phyloP scores from a whole-genome alignment of 805 yeast species.

The Ogataea methylovora region DNA sequence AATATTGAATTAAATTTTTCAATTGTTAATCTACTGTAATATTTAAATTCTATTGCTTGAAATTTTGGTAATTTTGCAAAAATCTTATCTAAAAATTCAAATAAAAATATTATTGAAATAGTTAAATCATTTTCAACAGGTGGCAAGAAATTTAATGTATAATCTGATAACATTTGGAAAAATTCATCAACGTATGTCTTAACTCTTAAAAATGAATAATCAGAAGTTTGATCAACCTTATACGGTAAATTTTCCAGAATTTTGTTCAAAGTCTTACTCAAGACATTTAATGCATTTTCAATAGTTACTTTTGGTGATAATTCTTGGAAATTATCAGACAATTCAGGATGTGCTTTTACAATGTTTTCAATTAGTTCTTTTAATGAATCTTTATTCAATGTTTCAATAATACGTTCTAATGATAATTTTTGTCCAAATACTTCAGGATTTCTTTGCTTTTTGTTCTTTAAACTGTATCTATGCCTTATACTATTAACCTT shows the following conservation, averaged over 20 bases:
- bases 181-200: constrained; percentile 63
- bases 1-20: constrained; percentile 27
- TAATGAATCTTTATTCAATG: constrained; percentile 51
- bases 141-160: constrained; percentile 63
- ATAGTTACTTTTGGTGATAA: constrained; percentile 55
- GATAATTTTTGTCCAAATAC: constrained; percentile 57
- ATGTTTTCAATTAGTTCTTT: constrained; percentile 44
- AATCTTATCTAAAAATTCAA: constrained; percentile 46
- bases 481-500: constrained; percentile 1
- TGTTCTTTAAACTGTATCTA: constrained; percentile 13
- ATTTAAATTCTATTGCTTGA: constrained; percentile 45
- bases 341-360: constrained; percentile 55
- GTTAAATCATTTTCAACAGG: constrained; percentile 53
- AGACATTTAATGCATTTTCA: constrained; percentile 39
- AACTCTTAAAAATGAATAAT: constrained; percentile 71
- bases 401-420: constrained; percentile 56
- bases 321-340: constrained; percentile 40
- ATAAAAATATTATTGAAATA: constrained; percentile 53
- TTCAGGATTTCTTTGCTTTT: constrained; percentile 29
- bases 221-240: constrained; percentile 64
- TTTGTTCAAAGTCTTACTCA: constrained; percentile 36
- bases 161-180: constrained; percentile 64
- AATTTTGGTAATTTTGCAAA: constrained; percentile 64
- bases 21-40: constrained; percentile 28
- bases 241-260: constrained; percentile 58